phyloP scores from a whole-genome alignment of 2,329 filamentous ascomycete species.

The Microdochium bolleyi region DNA sequence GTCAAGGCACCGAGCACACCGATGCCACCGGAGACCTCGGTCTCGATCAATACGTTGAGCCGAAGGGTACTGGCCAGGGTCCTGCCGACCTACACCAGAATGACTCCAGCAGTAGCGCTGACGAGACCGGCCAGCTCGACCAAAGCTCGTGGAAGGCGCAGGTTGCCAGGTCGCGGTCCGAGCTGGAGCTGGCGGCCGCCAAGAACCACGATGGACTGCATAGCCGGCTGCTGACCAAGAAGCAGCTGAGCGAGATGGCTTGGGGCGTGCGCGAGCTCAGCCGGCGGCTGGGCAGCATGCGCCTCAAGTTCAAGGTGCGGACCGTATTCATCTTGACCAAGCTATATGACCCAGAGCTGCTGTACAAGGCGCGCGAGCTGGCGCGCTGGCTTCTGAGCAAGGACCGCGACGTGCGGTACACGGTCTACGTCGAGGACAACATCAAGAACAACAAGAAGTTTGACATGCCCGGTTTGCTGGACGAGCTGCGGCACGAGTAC shows the following conservation, averaged over 20 bases:
- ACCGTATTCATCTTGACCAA: conserved; percentile 88
- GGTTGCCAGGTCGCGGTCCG: conserved; percentile 34
- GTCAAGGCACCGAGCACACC: conserved; percentile 3
- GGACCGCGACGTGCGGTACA: conserved; percentile 60
- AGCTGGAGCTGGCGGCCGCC: conserved; percentile 25
- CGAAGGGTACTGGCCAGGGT: conserved; percentile 20
- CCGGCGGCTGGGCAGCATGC: conserved; percentile 75
- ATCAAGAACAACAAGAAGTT: conserved; percentile 66
- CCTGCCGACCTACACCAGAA: conserved; percentile 25
- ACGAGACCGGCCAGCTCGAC: conserved; percentile 49
- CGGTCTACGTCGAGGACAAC: conserved; percentile 75
- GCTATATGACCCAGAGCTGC: conserved; percentile 74
- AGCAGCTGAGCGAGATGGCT: conserved; percentile 92
- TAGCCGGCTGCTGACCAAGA: conserved; percentile 82
- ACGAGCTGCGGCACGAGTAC: conserved; percentile 45
- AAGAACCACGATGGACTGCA: conserved; percentile 27
- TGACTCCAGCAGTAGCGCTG: conserved; percentile 32
- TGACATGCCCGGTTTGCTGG: conserved; percentile 59
- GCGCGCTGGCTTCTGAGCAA: conserved; percentile 72
- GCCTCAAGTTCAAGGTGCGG: conserved; percentile 72
- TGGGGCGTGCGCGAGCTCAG: conserved; percentile 90
- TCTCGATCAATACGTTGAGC: conserved; percentile 21
- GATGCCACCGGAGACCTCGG: conserved; percentile 17
- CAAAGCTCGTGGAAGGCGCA: conserved; percentile 46
- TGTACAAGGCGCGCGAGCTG: conserved; percentile 69